Base-by-base conservation (phyloP, 331 rosid genomes). In the Malus hybrid region DNA sequence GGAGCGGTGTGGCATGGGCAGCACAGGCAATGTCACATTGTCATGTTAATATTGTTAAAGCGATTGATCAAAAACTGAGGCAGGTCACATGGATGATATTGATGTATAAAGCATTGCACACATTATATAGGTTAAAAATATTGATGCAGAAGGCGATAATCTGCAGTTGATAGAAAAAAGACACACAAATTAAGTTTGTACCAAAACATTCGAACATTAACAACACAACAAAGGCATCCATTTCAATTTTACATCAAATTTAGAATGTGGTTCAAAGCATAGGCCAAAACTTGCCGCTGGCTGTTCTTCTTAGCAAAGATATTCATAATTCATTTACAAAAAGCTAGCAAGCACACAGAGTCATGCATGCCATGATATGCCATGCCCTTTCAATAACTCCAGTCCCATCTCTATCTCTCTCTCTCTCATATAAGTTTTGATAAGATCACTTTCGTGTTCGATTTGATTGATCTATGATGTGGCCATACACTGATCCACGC, bases 141-240 rank as follows among this genome's bases (percentile, higher is more conserved):
- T 73, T 77, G 11, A 81, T 77, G 69, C 58, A 73, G 79, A 77
- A 77, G 53, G 42, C 72, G 79, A 81, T 81, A 64, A 73, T 65
- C 76, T 77, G 75, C 67, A 81, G 73, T 81, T 81, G 82, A 81
- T 77, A 39, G 79, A 73, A 81, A 81, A 81, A 77, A 68, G 85
- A 81, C 85, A 65, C 63, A 68, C 22, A 30, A 56, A 24, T 24
- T 24, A 24, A 28, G 78, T 24, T 42, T 44, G 81, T 44, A 75
- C 83, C 86, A 82, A 79, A 83, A 71, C 80, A 73, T 79, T 79
- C 78, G 76, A 83, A 6, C 83, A 58, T 79, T 55, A 67, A 70
- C 81, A 79, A 79, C 81, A 83, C 67, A 83, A 83, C 86, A 83
- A 75, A 29, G 20, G 72, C 74, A 76, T 70, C 77, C 56, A 32